Evolutionary conservation across 2,329 filamentous ascomycete species (phyloP).

Genomic region (Neofusicoccum sp.): DNA sequence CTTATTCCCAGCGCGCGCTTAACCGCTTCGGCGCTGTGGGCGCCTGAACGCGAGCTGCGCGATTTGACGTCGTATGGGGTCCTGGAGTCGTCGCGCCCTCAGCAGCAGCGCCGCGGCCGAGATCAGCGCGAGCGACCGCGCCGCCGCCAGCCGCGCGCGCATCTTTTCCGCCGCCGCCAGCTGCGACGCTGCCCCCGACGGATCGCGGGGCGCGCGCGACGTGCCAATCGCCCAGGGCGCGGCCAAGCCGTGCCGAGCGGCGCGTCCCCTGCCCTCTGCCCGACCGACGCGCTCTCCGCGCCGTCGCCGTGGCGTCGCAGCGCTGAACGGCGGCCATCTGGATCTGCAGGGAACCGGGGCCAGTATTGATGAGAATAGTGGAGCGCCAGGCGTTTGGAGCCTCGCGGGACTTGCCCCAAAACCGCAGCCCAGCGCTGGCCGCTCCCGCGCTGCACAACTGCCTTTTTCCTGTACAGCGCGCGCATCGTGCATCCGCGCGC

Average conservation of each 20-base stretch:
- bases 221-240: slow-evolving; percentile 8
- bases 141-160: slow-evolving; percentile 9
- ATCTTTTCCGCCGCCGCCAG: slow-evolving; percentile 13
- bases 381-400: slow-evolving; percentile 9
- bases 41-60: slow-evolving; percentile 12
- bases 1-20: slow-evolving; percentile 8
- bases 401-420: slow-evolving; percentile 2
- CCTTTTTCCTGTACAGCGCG: background rate
- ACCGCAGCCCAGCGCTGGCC: background rate
- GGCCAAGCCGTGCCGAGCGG: slow-evolving; percentile 8
- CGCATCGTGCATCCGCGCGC: background rate
- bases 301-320: background rate
- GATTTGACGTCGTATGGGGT: slow-evolving; percentile 16
- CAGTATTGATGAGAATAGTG: slow-evolving; percentile 15
- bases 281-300: background rate
- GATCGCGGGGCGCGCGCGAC: slow-evolving; percentile 1
- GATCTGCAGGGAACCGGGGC: slow-evolving; percentile 18
- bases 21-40: slow-evolving; percentile 6
- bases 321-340: background rate
- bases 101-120: slow-evolving; percentile 6
- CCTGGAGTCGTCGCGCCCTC: slow-evolving; percentile 4
- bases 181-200: background rate
- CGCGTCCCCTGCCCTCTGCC: background rate
- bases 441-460: slow-evolving; percentile 10
- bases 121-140: slow-evolving; percentile 14